Conservation (phyloP, 2,329 filamentous ascomycete genomes). For the Scytalidium sp. region DNA sequence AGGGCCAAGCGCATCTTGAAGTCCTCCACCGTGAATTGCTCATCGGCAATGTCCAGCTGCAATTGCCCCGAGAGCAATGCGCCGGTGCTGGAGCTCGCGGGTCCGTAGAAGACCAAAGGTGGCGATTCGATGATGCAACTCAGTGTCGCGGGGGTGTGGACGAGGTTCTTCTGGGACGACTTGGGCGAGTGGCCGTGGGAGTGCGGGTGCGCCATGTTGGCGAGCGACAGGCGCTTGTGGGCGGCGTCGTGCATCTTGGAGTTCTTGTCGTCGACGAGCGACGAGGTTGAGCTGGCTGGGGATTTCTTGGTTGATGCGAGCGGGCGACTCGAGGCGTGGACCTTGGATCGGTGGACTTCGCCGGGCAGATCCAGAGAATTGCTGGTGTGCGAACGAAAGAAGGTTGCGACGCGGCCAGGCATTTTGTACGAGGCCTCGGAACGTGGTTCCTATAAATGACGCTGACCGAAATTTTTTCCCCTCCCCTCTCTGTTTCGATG, state of each 20-base stretch:
- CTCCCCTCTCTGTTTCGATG: background rate
- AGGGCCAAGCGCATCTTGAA: conserved; percentile 72
- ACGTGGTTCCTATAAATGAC: too few species aligned
- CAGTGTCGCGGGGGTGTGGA: conserved; percentile 16
- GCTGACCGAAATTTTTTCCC: background rate
- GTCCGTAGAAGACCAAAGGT: conserved; percentile 80
- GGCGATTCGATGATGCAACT: conserved; percentile 73
- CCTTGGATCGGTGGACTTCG: conserved; percentile 16
- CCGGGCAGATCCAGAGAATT: conserved; percentile 12
- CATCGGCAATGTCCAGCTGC: conserved; percentile 68
- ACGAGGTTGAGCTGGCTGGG: conserved; percentile 14
- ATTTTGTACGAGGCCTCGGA: conserved; percentile 15
- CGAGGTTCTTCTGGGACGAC: conserved; percentile 17
- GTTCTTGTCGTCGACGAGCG: conserved; percentile 10
- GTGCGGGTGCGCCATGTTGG: conserved; percentile 7
- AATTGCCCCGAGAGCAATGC: conserved; percentile 84
- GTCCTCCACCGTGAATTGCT: conserved; percentile 62
- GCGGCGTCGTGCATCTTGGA: conserved; percentile 19
- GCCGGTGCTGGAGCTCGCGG: conserved; percentile 71
- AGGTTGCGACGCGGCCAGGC: conserved; percentile 20
- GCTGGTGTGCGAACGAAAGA: conserved; percentile 18
- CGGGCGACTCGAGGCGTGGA: conserved; percentile 11
- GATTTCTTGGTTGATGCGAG: conserved; percentile 9
- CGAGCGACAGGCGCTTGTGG: conserved; percentile 25
- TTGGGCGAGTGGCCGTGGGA: conserved; percentile 15